Evolutionary conservation across 139 green algal species (phyloP), one percentile per base, ranked within the genome.

Genomic region (Picochlorum sp.): DNA sequence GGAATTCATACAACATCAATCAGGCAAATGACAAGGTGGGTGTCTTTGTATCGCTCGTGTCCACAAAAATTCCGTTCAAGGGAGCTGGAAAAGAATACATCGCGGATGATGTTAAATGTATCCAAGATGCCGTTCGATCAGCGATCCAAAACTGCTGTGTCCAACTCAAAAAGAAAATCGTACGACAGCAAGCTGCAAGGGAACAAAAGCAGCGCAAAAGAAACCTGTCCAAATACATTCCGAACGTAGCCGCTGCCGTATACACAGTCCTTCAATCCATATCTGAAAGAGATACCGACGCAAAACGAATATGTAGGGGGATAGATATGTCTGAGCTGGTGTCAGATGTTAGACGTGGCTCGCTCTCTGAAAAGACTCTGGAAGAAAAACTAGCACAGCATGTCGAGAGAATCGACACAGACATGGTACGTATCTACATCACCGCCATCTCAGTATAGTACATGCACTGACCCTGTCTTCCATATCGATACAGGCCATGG

Each of bases 1-100:
- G 92, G 92, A 64, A 26, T 9, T 58, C 74, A 4, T 98, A 98
- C 87, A 97, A 97, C 73, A 98, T 98, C 75, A 96, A 97, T 72
- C 83, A 91, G 57, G 63, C 61, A 52, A 80, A 64, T 2, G 92
- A 98, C 77, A 91, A 88, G 68, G 81, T 96, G 21, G 91, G 92
- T 38, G 91, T 98, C n/a, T 98, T 98, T 77, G 92, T 98, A 41
- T 88, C 71, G 68, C 87, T 98, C 23, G 90, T 98, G n/a, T 90
- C 75, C 69, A 98, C 92, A 61, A 97, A 96, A 69, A 98, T 98
- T 62, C 92, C 92, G 6, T 98, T 97, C 91, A 98, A 98, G 75
- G 89, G 89, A 20, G 88, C 88, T 15, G 89, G 89, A 57, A 98
- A 98, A 79, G 92, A 98, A 83, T 97, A 98, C 89, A 93, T 98